Evolutionary conservation across 352 stramenopile genomes (phyloP).

Genomic region (Elongisporangium prolatum): DNA sequence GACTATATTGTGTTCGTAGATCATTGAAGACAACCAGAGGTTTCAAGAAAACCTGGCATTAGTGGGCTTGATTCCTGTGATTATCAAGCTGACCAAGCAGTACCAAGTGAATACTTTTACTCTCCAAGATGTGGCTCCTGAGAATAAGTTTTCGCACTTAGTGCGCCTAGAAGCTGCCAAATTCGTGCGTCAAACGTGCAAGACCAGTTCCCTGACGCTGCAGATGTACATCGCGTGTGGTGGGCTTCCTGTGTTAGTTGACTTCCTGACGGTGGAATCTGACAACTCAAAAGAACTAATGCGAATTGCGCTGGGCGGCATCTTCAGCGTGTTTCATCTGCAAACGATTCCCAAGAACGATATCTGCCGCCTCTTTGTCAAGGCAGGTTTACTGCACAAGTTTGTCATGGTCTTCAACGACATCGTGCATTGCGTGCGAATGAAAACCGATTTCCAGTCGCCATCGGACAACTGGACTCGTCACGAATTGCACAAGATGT

Average conservation of each 20-base stretch:
- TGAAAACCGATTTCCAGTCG: not conserved
- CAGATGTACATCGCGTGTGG: slow-evolving; percentile 94
- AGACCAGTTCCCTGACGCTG: slow-evolving; percentile 83
- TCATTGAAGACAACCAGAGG: slow-evolving; percentile 87
- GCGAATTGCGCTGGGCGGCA: slow-evolving; percentile 87
- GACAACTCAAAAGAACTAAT: slow-evolving; percentile 48
- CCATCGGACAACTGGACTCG: slow-evolving; percentile 36
- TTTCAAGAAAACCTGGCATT: slow-evolving; percentile 91
- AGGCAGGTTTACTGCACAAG: slow-evolving; percentile 85
- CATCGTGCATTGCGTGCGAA: slow-evolving; percentile 36
- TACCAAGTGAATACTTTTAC: slow-evolving; percentile 16
- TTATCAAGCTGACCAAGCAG: slow-evolving; percentile 85
- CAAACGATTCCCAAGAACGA: slow-evolving; percentile 92
- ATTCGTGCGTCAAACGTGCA: slow-evolving; percentile 86
- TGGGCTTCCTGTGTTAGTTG: slow-evolving; percentile 79
- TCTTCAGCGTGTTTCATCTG: slow-evolving; percentile 88
- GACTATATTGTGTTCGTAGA: slow-evolving; percentile 24
- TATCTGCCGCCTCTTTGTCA: slow-evolving; percentile 93
- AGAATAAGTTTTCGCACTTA: slow-evolving; percentile 33
- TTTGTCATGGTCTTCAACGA: slow-evolving; percentile 86
- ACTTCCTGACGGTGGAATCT: slow-evolving; percentile 61
- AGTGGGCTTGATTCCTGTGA: slow-evolving; percentile 85
- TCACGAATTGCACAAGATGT: slow-evolving; percentile 74
- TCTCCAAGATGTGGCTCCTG: slow-evolving; percentile 5
- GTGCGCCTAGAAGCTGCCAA: slow-evolving; percentile 85